Conservation (phyloP, 441 rosid species). For the Eutrema salsugineum region DNA sequence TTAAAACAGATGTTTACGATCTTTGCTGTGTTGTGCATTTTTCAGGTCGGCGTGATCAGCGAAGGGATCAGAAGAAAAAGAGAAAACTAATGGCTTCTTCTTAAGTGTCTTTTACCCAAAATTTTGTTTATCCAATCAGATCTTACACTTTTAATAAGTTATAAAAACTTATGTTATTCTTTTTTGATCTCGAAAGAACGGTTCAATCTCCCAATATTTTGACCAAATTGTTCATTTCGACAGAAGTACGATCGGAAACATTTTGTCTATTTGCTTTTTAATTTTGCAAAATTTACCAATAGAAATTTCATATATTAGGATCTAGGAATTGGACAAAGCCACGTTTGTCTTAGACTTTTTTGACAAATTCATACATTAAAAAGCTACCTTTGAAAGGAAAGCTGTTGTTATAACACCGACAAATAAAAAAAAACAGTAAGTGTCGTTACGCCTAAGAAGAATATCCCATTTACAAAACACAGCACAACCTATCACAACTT, state of each 20-base stretch:
- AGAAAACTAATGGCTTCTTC: constrained; percentile 31
- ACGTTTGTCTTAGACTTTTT: neutral
- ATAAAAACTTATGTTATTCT: neutral
- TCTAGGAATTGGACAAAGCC: neutral
- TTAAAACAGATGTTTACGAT: neutral
- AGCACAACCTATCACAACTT: constrained; percentile 25
- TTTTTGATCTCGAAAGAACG: neutral
- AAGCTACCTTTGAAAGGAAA: neutral
- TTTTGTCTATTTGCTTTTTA: too few relatives aligned
- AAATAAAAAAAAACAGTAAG: neutral
- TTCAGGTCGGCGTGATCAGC: constrained; percentile 74
- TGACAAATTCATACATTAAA: constrained; percentile 6
- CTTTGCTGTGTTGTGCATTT: neutral
- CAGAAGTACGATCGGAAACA: too few relatives aligned
- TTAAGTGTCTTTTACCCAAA: neutral
- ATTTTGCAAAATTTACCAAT: neutral
- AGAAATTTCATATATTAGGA: neutral
- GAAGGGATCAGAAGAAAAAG: constrained; percentile 62
- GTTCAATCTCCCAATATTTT: neutral
- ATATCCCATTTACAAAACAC: constrained; percentile 26
- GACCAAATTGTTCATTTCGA: too few relatives aligned
- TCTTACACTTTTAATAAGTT: neutral
- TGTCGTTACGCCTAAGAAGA: constrained; percentile 16
- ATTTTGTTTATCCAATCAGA: neutral
- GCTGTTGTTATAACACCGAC: constrained; percentile 9